Evolutionary conservation across 2,329 filamentous ascomycete species (phyloP), one percentile per base, ranked within the genome.

Genomic region (Ophiostoma sp.): DNA sequence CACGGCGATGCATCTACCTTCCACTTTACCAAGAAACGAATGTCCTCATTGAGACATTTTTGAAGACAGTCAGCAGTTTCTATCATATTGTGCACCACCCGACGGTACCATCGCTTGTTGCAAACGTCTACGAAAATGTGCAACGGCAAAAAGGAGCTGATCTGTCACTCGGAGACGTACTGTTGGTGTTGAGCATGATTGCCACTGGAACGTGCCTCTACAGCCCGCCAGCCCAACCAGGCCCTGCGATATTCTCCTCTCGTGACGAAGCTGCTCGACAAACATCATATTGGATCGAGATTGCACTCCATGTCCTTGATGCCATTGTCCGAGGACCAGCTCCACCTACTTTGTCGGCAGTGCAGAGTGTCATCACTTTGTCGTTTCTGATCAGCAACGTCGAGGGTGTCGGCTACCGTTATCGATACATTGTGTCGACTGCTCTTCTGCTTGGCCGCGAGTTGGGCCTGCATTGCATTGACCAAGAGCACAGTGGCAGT

Each of bases 41-140:
- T 11, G 52, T 55, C 2, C 63, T 74, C 0, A 2, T 69, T 2
- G 63, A 63, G 25, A 52, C 39, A 2, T 74, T 69, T 11, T 25
- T 74, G 6, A 11, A 31, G 8, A 52, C 22, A 22, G 69, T 74
- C n/a, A 69, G 63, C 59, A 64, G 66, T 28, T 28, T 72, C 61
- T 45, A 74, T 39, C 72, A 74, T 55, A 74, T 74, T 55, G 72
- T 74, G 15, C 63, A 72, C 52, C 63, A 71, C 50, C 72, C 72
- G 15, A 42, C 69, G 6, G 42, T 72, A 39, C 72, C 52, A 1
- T 22, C 11, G 17, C 25, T 25, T 1, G 45, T 74, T 17, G 36
- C 48, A 9, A 12, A 36, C 15, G 19, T 74, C 17, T 74, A 74
- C 52, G 69, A 69, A 50, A 4, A 52, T 4, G 33, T 61, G 17